Conservation (phyloP, 1,139 yeast genomes). For the Candida frijolesensis region DNA sequence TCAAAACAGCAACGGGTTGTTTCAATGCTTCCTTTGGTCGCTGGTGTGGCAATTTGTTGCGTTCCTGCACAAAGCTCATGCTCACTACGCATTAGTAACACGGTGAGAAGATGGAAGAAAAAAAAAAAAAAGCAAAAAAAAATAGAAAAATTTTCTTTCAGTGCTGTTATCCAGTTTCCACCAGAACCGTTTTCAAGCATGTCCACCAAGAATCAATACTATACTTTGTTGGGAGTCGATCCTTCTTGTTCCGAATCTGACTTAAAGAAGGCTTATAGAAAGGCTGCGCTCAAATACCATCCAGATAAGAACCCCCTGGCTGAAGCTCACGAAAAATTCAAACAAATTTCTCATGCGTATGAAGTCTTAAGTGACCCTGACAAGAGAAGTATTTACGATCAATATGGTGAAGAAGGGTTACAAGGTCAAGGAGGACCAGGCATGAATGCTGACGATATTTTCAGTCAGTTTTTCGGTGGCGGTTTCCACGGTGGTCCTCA, state of each 20-base stretch:
- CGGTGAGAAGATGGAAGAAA: not conserved
- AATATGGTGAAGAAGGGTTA: slow-evolving; percentile 91
- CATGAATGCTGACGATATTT: slow-evolving; percentile 86
- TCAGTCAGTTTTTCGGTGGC: slow-evolving; percentile 89
- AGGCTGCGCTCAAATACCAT: slow-evolving; percentile 88
- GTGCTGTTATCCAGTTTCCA: not conserved
- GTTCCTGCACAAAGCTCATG: not conserved
- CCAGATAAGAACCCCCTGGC: slow-evolving; percentile 83
- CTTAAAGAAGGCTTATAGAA: slow-evolving; percentile 93
- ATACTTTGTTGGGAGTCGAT: slow-evolving; percentile 62
- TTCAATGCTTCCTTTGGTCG: no score
- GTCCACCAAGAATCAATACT: slow-evolving; percentile 3
- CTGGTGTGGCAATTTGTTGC: not conserved
- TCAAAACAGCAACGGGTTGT: no score
- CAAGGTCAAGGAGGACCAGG: slow-evolving; percentile 74
- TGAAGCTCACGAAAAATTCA: slow-evolving; percentile 95
- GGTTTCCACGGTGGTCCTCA: slow-evolving; percentile 65
- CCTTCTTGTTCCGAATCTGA: slow-evolving; percentile 79
- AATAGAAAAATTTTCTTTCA: not conserved
- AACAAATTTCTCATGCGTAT: slow-evolving; percentile 88
- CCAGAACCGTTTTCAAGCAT: not conserved
- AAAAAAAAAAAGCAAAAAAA: not conserved
- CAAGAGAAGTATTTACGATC: slow-evolving; percentile 88
- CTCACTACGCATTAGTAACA: not conserved
- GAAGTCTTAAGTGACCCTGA: slow-evolving; percentile 84